Base-by-base conservation (phyloP, 331 rosid species). In the Ulmus americana region DNA sequence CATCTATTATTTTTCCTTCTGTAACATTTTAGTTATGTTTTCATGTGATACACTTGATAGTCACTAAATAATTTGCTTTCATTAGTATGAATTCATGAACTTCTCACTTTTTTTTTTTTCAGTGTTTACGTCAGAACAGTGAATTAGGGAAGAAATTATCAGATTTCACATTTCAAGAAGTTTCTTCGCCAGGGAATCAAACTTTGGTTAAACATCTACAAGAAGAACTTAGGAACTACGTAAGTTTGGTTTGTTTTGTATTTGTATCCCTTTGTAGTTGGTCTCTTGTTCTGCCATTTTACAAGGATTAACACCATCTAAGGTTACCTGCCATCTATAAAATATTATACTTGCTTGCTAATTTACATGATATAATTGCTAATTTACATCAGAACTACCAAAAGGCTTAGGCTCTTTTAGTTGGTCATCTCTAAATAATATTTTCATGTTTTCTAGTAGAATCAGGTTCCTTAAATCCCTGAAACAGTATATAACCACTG, bases 191-290 rank as follows among this genome's bases (percentile, higher is more conserved):
- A 1, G 83, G 79, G 46, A 61, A 67, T 74, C 59, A 75, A 75
- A 64, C 62, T 67, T 77, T 92, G 79, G 79, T 89, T 55, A 92
- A 89, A 74, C 85, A 86, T 76, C 77, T 92, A 75, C 98, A 92
- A 39, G 90, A 89, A 66, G 95, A 89, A 78, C 95, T 92, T 70
- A 85, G 80, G 46, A 86, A 77, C 80, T 89, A 75, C 64, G 98
- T 92, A 77, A 69, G 98, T 73, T 63, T 71, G 43, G 56, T 57
- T 70, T 68, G 59, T 53, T 8, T 14, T 55, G 12, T 6, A 16
- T 56, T 57, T 28, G 4, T 38, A 58, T 45, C 49, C 59, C 45
- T 76, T 50, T 43, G 22, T 65, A 28, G 42, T 10, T 55, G 9
- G 61, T 16, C 10, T 20, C 39, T 54, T 10, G 41, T 12, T 58